phyloP scores from a whole-genome alignment of 768 basidiomycete species.

The Leccinum subgranulosum region DNA sequence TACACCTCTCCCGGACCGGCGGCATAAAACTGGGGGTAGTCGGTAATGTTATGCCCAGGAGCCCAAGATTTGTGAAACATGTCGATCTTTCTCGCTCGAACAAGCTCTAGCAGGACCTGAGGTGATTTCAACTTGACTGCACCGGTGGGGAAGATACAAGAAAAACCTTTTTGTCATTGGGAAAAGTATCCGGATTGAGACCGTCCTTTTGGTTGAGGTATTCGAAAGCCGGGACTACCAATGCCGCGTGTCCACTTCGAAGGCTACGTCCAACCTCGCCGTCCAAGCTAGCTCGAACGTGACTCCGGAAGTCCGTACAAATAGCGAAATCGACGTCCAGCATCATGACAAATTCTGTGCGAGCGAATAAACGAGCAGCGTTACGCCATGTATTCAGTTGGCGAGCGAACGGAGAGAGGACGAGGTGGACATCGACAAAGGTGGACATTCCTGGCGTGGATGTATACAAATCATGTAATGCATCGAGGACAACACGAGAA shows the following conservation, averaged over 20 bases:
- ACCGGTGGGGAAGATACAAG: neutral
- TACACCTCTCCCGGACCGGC: slow-evolving; percentile 67
- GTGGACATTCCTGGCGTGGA: slow-evolving; percentile 61
- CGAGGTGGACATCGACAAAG: slow-evolving; percentile 83
- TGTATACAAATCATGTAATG: slow-evolving; percentile 63
- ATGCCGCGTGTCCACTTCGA: slow-evolving; percentile 57
- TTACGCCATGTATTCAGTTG: slow-evolving; percentile 93
- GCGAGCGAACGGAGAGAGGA: slow-evolving; percentile 75
- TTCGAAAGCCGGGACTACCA: slow-evolving; percentile 87
- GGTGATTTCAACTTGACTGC: neutral
- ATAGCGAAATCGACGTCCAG: slow-evolving; percentile 86
- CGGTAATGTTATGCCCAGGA: slow-evolving; percentile 77
- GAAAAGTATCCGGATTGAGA: slow-evolving; percentile 55
- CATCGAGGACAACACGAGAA: slow-evolving; percentile 51
- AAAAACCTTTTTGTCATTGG: slow-evolving; percentile 61
- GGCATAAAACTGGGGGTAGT: slow-evolving; percentile 67
- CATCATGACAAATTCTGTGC: slow-evolving; percentile 86
- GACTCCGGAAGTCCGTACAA: slow-evolving; percentile 74
- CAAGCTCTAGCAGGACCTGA: slow-evolving; percentile 58
- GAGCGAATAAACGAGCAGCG: slow-evolving; percentile 76
- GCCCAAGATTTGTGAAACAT: slow-evolving; percentile 81
- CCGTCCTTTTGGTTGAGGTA: slow-evolving; percentile 66
- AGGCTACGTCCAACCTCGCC: slow-evolving; percentile 40
- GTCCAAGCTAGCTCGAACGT: slow-evolving; percentile 43
- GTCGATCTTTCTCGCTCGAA: slow-evolving; percentile 50